Percentiles rank a stretch among this genome's conserved stretches.
These are phyloP conservation scores for Purshia tridentata DNA, from an alignment of 306 rosid species.

Conservation along the genomic window DNA sequence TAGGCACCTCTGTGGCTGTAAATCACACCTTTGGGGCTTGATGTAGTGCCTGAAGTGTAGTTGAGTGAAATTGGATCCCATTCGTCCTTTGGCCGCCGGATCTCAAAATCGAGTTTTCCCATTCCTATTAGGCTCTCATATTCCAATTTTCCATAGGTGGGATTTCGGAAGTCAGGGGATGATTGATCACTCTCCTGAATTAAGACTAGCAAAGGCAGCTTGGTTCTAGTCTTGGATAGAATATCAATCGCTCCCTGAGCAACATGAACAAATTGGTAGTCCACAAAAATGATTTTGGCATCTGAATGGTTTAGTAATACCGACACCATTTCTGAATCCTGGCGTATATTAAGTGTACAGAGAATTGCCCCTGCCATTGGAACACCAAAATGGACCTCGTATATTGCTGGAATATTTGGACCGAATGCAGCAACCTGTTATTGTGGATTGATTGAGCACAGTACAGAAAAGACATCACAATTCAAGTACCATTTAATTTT, in stretches of 20 bases:
- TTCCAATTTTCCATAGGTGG: slow-evolving; percentile 35
- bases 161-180: slow-evolving; percentile 5
- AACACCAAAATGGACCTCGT: slow-evolving; percentile 81
- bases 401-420: slow-evolving; percentile 77
- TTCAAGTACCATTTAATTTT: neutral
- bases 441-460: neutral
- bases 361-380: slow-evolving; percentile 91
- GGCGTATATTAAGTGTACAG: slow-evolving; percentile 67
- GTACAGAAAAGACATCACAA: neutral
- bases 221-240: slow-evolving; percentile 37
- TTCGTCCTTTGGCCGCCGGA: slow-evolving; percentile 66
- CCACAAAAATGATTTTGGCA: slow-evolving; percentile 68
- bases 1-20: slow-evolving; percentile 89
- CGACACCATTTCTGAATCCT: slow-evolving; percentile 59
- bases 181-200: slow-evolving; percentile 45
- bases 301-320: slow-evolving; percentile 60
- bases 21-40: slow-evolving; percentile 87
- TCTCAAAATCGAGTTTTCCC: slow-evolving; percentile 51
- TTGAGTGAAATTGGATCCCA: slow-evolving; percentile 72
- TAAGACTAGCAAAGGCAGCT: slow-evolving; percentile 48
- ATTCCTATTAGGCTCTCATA: slow-evolving; percentile 60
- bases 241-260: slow-evolving; percentile 59
- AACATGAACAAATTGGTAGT: slow-evolving; percentile 49
- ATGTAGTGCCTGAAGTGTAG: slow-evolving; percentile 94
- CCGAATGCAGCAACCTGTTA: slow-evolving; percentile 76